These are phyloP conservation scores for Russula foetens DNA, from an alignment of 768 basidiomycete genomes.

Conservation along the genomic window DNA sequence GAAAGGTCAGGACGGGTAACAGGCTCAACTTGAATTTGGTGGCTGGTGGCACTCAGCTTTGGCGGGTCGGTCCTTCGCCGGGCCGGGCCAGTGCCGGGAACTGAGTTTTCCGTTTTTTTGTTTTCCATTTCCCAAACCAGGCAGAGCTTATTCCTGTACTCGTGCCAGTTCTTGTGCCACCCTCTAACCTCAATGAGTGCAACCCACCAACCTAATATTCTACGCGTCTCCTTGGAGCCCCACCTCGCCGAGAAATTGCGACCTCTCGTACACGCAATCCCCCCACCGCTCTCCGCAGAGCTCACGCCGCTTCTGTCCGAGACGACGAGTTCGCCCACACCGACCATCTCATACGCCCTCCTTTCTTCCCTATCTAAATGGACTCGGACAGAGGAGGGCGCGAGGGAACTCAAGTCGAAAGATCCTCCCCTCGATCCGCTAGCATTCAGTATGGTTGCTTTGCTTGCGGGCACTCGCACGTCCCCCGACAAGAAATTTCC, in stretches of 20 bases:
- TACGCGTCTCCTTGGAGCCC: constrained; percentile 61
- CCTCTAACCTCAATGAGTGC: not conserved
- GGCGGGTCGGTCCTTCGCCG: too few species aligned
- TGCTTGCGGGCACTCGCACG: constrained; percentile 72
- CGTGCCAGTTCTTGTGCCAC: too few species aligned
- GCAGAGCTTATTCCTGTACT: too few species aligned
- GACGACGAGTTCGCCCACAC: not conserved
- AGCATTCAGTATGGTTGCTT: constrained; percentile 60
- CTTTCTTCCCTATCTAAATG: constrained; percentile 58
- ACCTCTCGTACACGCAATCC: constrained; percentile 39
- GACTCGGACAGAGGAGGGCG: constrained; percentile 49
- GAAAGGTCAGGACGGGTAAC: too few species aligned
- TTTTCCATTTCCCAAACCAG: too few species aligned
- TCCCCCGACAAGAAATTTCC: constrained; percentile 71
- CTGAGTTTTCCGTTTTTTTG: too few species aligned
- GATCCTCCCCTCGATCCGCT: constrained; percentile 40
- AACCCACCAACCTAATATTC: constrained; percentile 18
- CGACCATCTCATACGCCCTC: constrained; percentile 53
- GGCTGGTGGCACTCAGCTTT: too few species aligned
- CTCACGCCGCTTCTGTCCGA: constrained; percentile 35
- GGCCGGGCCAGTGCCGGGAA: too few species aligned
- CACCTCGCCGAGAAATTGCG: constrained; percentile 48
- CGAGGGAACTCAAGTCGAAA: constrained; percentile 29
- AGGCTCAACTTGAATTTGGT: too few species aligned
- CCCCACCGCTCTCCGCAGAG: constrained; percentile 35